phyloP scores from a whole-genome alignment of 805 yeast genomes.

The Wickerhamomyces hampshirensis region DNA sequence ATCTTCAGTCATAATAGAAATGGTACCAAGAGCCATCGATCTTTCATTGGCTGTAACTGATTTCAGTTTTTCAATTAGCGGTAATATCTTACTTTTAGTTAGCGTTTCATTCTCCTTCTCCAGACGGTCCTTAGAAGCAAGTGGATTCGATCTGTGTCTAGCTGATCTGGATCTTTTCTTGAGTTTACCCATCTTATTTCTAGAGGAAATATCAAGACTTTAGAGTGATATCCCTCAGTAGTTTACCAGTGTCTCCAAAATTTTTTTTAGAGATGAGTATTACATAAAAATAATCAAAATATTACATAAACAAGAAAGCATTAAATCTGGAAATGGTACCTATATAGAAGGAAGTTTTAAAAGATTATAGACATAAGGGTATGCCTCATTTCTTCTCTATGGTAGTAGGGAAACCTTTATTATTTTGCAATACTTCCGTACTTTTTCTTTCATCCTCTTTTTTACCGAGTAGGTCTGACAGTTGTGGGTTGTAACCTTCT shows the following conservation, averaged over 20 bases:
- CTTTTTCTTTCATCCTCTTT: too few species aligned
- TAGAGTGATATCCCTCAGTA: too few species aligned
- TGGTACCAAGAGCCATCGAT: slow-evolving; percentile 70
- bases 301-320: too few species aligned
- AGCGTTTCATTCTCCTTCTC: slow-evolving; percentile 43
- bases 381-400: too few species aligned
- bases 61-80: slow-evolving; percentile 60
- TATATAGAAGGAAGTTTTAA: too few species aligned
- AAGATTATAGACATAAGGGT: too few species aligned
- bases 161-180: slow-evolving; percentile 60
- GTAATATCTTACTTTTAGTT: slow-evolving; percentile 54
- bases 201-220: background rate
- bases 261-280: too few species aligned
- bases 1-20: slow-evolving; percentile 69
- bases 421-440: too few species aligned
- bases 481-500: slow-evolving; percentile 9
- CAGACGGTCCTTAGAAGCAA: slow-evolving; percentile 24
- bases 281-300: too few species aligned
- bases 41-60: slow-evolving; percentile 67
- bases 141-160: slow-evolving; percentile 32
- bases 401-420: too few species aligned
- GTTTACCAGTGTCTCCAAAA: too few species aligned
- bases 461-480: background rate
- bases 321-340: too few species aligned
- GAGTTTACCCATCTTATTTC: slow-evolving; percentile 59